Evolutionary conservation across 768 basidiomycete genomes (phyloP), one percentile per base, ranked within the genome.

Genomic region (Boletus rubroflammeus): DNA sequence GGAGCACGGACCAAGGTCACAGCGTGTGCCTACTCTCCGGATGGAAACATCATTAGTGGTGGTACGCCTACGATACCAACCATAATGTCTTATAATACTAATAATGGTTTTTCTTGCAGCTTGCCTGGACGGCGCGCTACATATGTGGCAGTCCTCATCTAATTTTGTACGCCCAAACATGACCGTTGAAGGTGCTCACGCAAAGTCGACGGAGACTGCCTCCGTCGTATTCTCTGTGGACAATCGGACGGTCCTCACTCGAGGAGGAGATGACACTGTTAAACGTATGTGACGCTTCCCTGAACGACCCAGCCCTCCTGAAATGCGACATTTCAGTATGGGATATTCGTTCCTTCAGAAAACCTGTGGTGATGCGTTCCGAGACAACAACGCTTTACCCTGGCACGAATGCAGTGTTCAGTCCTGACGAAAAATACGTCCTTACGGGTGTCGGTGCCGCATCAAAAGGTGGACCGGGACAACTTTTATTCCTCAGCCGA

Each of bases 251-350:
- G 72, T 98, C 31, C 79, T 93, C 53, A 95, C 93, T 6, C 78
- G 97, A 63, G 94, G 96, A 38, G 93, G 90, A 1, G 97, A 99
- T 73, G 88, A 95, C 67, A 96, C 93, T 2, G 88, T 98, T 52
- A 99, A 98, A 74, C 71, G 96, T 97, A 72, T 59, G 93, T 83
- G 43, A 56, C 44, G n/a, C 42, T 61, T 55, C 48, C 21, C 19
- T 23, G 31, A 41, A 23, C 10, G 26, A 41, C 35, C 9, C 14
- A 23, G 48, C 48, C 43, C 25, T 42, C 48, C 38, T 51, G 50
- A 56, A 34, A 54, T 5, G 26, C 32, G 13, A 26, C 4, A 35
- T 51, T 53, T 36, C 59, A 98, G 96, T 98, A 42, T 99, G 97
- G 97, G 96, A 98, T 69, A 72, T 93, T 26, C 84, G 92, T 52